Base-by-base conservation (phyloP, 2,329 filamentous ascomycete genomes). In the Trichoderma lentiforme region DNA sequence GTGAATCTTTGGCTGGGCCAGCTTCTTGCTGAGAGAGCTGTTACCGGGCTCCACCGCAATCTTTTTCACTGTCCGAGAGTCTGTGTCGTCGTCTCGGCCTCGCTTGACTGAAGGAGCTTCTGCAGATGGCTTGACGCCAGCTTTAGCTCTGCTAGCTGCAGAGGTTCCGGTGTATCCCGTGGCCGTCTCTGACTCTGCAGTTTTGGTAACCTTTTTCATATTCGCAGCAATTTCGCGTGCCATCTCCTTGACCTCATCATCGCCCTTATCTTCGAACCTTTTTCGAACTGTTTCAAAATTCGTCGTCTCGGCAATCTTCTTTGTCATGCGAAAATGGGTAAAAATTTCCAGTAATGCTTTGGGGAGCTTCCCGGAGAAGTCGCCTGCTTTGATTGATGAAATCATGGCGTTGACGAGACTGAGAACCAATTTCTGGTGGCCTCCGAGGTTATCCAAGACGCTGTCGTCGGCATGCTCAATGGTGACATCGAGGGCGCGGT, bases 261-360 rank as follows among this genome's bases (percentile, higher is more conserved):
- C 90, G 30, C 89, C 91, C 76, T 89, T 90, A 76, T 88, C 90
- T 73, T 85, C 86, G 77, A 92, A 88, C 9, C 88, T 86, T 73
- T 88, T 88, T 53, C 90, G 85, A 18, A 92, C 87, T 70, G 87
- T 89, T 71, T 89, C 86, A 71, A 94, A 87, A 76, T 92, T 92
- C 53, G 89, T 87, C 73, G 87, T 90, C 74, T 90, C 87, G 56
- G 90, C 82, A 43, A 89, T 89, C 74, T 86, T 88, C 63, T 86
- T 88, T 56, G 90, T 85, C 72, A 90, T 91, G 43, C 87, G 89
- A 72, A 90, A 89, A 70, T 86, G 82, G 6, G 89, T 86, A 79
- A 93, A 86, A 36, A 93, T 84, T 66, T 87, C 82, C 21, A 90
- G 82, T n/a, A 88, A 80, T 21, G 86, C 84, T 74, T 87, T 87